Conservation (phyloP, 192 early-diverging fungal genomes). For the Podila horticola region DNA sequence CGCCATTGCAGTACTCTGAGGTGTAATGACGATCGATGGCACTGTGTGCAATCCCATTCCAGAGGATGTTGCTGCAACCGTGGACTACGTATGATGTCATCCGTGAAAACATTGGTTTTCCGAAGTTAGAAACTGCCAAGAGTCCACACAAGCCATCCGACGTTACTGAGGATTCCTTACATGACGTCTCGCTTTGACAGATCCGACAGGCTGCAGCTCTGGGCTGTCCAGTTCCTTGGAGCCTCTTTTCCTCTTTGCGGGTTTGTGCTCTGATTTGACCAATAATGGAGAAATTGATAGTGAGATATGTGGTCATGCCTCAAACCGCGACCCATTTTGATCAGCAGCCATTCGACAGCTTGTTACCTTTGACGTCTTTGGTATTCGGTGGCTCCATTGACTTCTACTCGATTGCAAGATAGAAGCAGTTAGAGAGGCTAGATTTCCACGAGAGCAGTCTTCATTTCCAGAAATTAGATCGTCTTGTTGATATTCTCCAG, state of each 20-base stretch:
- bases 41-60: neutral
- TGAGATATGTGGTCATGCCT: neutral
- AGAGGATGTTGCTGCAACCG: neutral
- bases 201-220: neutral
- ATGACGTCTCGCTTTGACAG: neutral
- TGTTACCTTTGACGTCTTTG: neutral
- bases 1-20: neutral
- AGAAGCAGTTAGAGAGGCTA: neutral
- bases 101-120: too few species aligned
- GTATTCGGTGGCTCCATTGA: neutral
- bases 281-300: neutral
- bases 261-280: slow-evolving; percentile 26
- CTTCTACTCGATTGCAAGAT: neutral
- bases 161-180: neutral
- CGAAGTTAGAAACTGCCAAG: too few species aligned
- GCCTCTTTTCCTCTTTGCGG: slow-evolving; percentile 20
- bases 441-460: too few species aligned
- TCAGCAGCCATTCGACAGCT: too few species aligned
- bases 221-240: neutral
- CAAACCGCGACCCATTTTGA: too few species aligned
- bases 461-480: too few species aligned
- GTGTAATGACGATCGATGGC: neutral
- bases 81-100: neutral
- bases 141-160: too few species aligned
- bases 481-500: too few species aligned